Conservation (phyloP, 805 yeast genomes). For the Wickerhamiella hasegawae region DNA sequence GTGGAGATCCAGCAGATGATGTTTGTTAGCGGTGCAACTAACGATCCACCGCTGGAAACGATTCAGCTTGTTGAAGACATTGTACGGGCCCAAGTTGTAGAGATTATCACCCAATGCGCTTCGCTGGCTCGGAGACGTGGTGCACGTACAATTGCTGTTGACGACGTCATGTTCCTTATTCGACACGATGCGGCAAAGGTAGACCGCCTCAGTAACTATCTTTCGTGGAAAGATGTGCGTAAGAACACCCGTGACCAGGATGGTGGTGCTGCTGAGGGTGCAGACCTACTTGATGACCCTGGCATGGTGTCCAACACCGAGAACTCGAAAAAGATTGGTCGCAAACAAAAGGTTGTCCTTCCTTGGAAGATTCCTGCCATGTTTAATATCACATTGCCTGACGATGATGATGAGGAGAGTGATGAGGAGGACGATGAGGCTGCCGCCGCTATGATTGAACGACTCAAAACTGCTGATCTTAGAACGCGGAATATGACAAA, state of each 20-base stretch:
- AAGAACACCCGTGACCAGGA: constrained; percentile 60
- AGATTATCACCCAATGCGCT: constrained; percentile 58
- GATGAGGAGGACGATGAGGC: constrained; percentile 56
- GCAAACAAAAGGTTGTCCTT: constrained; percentile 62
- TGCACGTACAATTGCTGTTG: constrained; percentile 71
- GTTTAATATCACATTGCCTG: constrained; percentile 49
- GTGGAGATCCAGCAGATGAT: constrained; percentile 95
- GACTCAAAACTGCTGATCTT: constrained; percentile 86
- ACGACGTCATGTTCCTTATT: constrained; percentile 82
- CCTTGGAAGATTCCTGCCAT: constrained; percentile 95
- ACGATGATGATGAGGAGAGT: constrained; percentile 28
- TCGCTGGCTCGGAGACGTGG: constrained; percentile 67
- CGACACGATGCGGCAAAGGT: constrained; percentile 92
- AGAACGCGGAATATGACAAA: constrained; percentile 86
- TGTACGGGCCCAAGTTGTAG: constrained; percentile 87
- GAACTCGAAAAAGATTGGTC: constrained; percentile 32
- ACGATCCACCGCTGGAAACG: constrained; percentile 85
- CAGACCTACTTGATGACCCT: constrained; percentile 35
- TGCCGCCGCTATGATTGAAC: constrained; percentile 79
- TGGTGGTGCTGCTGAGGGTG: constrained; percentile 37
- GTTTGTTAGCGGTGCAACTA: constrained; percentile 93
- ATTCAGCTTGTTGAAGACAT: constrained; percentile 90
- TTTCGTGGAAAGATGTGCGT: constrained; percentile 94
- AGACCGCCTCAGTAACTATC: constrained; percentile 71
- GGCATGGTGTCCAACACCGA: constrained; percentile 22